Evolutionary conservation across 2,329 filamentous ascomycete genomes (phyloP), one percentile per base, ranked within the genome.

Genomic region (Pseudogymnoascus sp.): DNA sequence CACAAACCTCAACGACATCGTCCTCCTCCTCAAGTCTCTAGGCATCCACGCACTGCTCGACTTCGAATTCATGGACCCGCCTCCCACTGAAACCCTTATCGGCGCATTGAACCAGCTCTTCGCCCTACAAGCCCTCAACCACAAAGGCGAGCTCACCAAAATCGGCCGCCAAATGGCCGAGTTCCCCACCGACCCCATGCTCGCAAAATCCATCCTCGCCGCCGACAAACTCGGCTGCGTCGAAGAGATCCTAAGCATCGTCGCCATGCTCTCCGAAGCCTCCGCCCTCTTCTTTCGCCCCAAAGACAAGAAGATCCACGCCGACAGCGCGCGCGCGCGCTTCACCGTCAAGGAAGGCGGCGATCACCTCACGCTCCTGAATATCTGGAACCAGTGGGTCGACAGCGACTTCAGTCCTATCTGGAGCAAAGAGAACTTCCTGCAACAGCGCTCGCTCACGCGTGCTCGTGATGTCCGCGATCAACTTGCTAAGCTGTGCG

Each of bases 231-330:
- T 93, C 68, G 90, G 90, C n/a, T 97, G 93, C 69, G 91, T 96
- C 0, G 91, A 96, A 65, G 94, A 99, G 75, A 86, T 97, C 0
- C 79, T 99, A 14, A 92, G 90, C 0, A 91, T 97, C 59, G 91
- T 97, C n/a, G 86, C 92, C 44, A 96, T 97, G 90, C 83, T 97
- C 0, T 86, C 89, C 65, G 94, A 97, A 76, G 86, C 90, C 1
- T 91, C 88, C 3, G 88, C 92, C 0, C 82, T 99, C 4, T 99
- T 97, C 79, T 96, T 95, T 81, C 84, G 92, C 0, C 92, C 94
- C 18, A 96, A 97, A 73, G 92, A 99, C 77, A 97, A 97, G 80
- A 96, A 96, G 74, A 88, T 97, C 28, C 91, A 97, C 71, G 94
- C 94, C 11, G 93, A 99, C 74, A 91, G 89, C 66, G 94, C 94